Evolutionary conservation across 73 alveolate species (phyloP).

Genomic region (Stentor coeruleus): DNA sequence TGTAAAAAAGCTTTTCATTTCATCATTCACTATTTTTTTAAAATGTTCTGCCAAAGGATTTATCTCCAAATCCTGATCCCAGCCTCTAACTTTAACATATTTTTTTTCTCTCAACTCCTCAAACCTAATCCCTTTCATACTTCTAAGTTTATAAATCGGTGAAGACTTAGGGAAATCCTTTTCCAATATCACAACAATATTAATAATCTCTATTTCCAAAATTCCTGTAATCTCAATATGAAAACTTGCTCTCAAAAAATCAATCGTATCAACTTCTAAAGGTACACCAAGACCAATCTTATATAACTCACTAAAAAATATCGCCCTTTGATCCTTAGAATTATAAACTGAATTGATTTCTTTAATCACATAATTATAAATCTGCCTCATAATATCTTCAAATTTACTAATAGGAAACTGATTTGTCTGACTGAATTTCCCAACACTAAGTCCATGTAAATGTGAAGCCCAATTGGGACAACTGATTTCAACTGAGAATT

Average conservation of each 20-base stretch:
- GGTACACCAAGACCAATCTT: neutral
- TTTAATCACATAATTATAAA: neutral
- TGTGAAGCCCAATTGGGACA: neutral
- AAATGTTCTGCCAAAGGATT: neutral
- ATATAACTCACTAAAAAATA: neutral
- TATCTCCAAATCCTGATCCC: neutral
- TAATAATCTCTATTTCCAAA: neutral
- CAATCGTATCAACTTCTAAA: neutral
- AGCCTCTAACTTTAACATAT: neutral
- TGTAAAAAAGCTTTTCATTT: neutral
- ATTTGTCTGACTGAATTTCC: neutral
- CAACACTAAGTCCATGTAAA: neutral
- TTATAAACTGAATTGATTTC: neutral
- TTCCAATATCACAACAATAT: neutral
- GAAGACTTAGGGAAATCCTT: neutral
- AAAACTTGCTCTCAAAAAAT: neutral
- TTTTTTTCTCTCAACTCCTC: conserved; percentile 15
- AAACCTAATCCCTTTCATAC: conserved; percentile 2
- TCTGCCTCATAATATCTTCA: neutral
- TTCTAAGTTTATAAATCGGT: neutral
- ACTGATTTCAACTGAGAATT: neutral
- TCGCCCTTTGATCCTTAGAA: neutral
- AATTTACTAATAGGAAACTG: neutral
- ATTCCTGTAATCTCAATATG: conserved; percentile 3
- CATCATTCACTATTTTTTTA: neutral